These are phyloP conservation scores for Syzygium aromaticum DNA, from an alignment of 345 rosid species.

Conservation along the genomic window DNA sequence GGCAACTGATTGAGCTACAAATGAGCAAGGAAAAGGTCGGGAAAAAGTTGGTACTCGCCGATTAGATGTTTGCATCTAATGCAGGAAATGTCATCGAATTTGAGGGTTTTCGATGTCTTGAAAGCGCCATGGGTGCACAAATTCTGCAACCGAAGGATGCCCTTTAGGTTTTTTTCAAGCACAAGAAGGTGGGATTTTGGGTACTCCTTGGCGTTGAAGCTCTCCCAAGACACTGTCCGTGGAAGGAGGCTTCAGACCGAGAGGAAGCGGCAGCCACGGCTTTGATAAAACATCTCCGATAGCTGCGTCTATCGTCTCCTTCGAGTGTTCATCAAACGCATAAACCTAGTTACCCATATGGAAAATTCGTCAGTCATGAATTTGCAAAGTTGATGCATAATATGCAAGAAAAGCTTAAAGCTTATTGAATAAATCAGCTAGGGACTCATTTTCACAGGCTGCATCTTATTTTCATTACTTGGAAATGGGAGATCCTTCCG, in stretches of 20 bases:
- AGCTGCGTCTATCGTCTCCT: constrained; percentile 82
- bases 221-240: constrained; percentile 60
- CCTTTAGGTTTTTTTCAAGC: constrained; percentile 6
- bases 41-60: neutral
- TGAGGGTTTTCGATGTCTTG: neutral
- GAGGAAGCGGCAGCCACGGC: constrained; percentile 94
- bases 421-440: neutral
- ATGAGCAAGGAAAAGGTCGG: neutral
- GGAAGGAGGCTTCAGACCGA: constrained; percentile 77
- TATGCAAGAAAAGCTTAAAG: neutral
- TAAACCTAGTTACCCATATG: neutral
- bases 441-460: neutral
- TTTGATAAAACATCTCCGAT: constrained; percentile 81
- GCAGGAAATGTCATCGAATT: constrained; percentile 29
- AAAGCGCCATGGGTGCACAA: neutral
- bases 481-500: neutral
- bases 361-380: neutral
- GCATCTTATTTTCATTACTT: neutral
- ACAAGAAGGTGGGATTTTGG: constrained; percentile 56
- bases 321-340: constrained; percentile 37
- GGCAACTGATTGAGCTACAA: neutral
- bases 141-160: neutral
- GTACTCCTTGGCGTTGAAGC: constrained; percentile 79
- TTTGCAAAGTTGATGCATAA: neutral
- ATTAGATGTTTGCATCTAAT: constrained; percentile 12